Percentiles rank a stretch among this genome's conserved stretches.
Evolutionary conservation across 1,139 yeast species (phyloP).

Genomic region (Saccharomyces pastorianus): DNA sequence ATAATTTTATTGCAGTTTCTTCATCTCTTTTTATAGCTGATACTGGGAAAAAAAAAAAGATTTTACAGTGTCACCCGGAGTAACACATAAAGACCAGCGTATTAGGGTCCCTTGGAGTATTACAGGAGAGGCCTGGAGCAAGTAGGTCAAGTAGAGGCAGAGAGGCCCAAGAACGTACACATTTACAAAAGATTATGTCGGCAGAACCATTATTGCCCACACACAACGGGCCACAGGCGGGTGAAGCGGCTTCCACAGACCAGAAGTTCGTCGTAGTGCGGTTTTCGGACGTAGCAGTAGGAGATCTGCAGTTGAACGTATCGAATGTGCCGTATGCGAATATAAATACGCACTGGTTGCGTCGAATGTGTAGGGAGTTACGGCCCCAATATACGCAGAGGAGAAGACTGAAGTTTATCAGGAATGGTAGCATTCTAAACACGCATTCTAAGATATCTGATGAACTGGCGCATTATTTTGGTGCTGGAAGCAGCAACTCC

Average conservation of each 20-base stretch:
- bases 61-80: neutral
- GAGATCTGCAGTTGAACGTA: constrained; percentile 40
- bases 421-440: constrained; percentile 63
- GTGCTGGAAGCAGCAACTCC: constrained; percentile 2
- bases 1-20: too few species aligned
- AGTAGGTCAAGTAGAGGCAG: neutral
- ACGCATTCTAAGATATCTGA: constrained; percentile 48
- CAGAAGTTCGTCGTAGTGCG: constrained; percentile 38
- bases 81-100: neutral
- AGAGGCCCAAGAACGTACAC: neutral
- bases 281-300: constrained; percentile 41
- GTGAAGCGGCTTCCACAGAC: constrained; percentile 2
- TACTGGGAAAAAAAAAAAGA: neutral
- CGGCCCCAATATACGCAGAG: constrained; percentile 34
- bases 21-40: constrained; percentile 6
- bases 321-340: constrained; percentile 28
- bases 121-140: neutral
- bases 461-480: constrained; percentile 24
- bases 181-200: constrained; percentile 4
- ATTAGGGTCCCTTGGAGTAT: neutral
- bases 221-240: constrained; percentile 4
- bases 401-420: constrained; percentile 60
- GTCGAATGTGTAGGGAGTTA: constrained; percentile 38
- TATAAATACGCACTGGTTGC: constrained; percentile 38
- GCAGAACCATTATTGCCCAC: constrained; percentile 11